phyloP scores from a whole-genome alignment of 2,329 filamentous ascomycete genomes.

The Cercospora sp. region DNA sequence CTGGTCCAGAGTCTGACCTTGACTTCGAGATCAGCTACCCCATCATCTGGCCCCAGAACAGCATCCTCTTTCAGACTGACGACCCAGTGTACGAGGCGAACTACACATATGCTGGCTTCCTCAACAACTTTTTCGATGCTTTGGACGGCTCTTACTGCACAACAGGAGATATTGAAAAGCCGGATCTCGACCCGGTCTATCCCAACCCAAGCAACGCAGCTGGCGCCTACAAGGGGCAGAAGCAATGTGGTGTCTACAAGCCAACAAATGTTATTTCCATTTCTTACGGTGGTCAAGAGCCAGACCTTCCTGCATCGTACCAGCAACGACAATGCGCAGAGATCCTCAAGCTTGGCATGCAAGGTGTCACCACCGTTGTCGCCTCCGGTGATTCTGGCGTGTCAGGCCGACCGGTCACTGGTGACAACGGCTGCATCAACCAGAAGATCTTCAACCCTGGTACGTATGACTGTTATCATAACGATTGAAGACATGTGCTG shows the following conservation, averaged over 20 bases:
- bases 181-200: conserved; percentile 49
- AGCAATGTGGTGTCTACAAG: conserved; percentile 50
- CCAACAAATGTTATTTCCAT: conserved; percentile 61
- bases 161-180: conserved; percentile 46
- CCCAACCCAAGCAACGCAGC: conserved; percentile 44
- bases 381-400: conserved; percentile 53
- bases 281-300: conserved; percentile 60
- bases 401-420: conserved; percentile 34
- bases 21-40: conserved; percentile 55
- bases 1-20: conserved; percentile 51
- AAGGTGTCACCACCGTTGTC: conserved; percentile 52
- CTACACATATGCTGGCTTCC: conserved; percentile 39
- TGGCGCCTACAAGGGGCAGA: conserved; percentile 48
- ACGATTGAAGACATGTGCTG: not conserved
- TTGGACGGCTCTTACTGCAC: conserved; percentile 58
- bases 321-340: conserved; percentile 51
- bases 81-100: conserved; percentile 39
- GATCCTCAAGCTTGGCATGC: conserved; percentile 53
- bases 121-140: conserved; percentile 50
- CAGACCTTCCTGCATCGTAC: conserved; percentile 56
- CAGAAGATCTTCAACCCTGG: conserved; percentile 44
- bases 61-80: conserved; percentile 54
- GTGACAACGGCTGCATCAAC: conserved; percentile 37
- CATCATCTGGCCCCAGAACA: conserved; percentile 54
- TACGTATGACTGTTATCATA: not conserved